These are phyloP conservation scores for Suillus subaureus DNA, from an alignment of 768 basidiomycete genomes.

Conservation along the genomic window DNA sequence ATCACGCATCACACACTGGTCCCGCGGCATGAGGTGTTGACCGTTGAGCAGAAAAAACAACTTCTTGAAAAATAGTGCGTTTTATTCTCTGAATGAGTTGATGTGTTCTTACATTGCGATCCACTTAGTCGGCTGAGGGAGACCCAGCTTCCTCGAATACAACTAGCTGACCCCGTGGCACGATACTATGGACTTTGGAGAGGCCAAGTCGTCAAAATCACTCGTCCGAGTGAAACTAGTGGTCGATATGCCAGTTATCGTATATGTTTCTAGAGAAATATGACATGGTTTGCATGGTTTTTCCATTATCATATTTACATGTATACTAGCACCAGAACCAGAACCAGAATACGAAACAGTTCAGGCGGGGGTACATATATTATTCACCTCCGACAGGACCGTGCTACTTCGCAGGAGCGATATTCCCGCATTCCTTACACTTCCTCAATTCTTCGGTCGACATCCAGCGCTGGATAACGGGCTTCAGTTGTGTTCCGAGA, in stretches of 20 bases:
- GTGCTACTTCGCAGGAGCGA: slow-evolving; percentile 59
- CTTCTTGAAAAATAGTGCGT: slow-evolving; percentile 93
- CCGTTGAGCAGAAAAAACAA: slow-evolving; percentile 80
- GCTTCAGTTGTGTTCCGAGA: slow-evolving; percentile 91
- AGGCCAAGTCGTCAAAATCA: slow-evolving; percentile 98
- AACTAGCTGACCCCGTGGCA: slow-evolving; percentile 95
- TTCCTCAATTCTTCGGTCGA: slow-evolving; percentile 59
- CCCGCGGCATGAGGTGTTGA: slow-evolving; percentile 88
- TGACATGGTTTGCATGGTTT: slow-evolving; percentile 1
- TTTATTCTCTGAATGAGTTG: slow-evolving; percentile 8
- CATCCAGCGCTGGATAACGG: slow-evolving; percentile 88
- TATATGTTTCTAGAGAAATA: slow-evolving; percentile 69
- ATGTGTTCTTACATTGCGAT: slow-evolving; percentile 8
- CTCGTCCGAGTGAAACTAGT: slow-evolving; percentile 93
- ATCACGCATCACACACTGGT: slow-evolving; percentile 96
- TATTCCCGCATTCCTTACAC: slow-evolving; percentile 70
- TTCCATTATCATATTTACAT: slow-evolving; percentile 8
- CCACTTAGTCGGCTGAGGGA: slow-evolving; percentile 87
- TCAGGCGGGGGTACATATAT: slow-evolving; percentile 8
- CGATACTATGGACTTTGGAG: slow-evolving; percentile 95
- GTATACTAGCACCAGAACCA: slow-evolving; percentile 4
- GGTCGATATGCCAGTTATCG: slow-evolving; percentile 93
- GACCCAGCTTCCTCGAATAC: slow-evolving; percentile 96
- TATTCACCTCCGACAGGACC: not conserved
- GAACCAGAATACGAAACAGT: not conserved